A percentile compares a stretch with the other conserved stretches of the same genome.
These are phyloP conservation scores for Auricularia auricula-judae DNA, from an alignment of 768 basidiomycete genomes.

Conservation along the genomic window DNA sequence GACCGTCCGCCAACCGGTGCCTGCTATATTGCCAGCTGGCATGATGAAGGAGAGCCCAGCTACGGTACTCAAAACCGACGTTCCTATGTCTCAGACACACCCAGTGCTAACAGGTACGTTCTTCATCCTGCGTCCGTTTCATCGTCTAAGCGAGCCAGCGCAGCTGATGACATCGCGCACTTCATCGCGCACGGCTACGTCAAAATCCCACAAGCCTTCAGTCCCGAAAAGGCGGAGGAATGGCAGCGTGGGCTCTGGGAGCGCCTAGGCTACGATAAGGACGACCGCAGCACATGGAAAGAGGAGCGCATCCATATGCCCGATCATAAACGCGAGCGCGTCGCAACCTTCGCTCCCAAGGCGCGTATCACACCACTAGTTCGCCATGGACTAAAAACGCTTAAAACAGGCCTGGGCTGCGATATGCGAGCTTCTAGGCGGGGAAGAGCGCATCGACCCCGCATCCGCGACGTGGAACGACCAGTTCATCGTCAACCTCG, in stretches of 20 bases:
- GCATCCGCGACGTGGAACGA: slow-evolving; percentile 41
- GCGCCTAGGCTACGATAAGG: slow-evolving; percentile 35
- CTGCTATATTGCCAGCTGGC: too few relatives aligned
- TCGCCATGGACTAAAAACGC: background rate
- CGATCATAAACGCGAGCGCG: slow-evolving; percentile 32
- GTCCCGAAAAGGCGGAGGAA: slow-evolving; percentile 36
- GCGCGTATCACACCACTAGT: slow-evolving; percentile 15
- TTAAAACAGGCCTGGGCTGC: slow-evolving; percentile 40
- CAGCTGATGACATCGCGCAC: slow-evolving; percentile 33
- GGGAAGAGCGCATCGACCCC: slow-evolving; percentile 44
- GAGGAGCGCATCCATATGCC: slow-evolving; percentile 44
- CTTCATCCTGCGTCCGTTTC: background rate
- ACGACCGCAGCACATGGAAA: slow-evolving; percentile 45
- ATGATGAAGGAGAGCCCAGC: too few relatives aligned
- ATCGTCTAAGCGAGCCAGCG: too few relatives aligned
- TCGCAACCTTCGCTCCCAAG: slow-evolving; percentile 43
- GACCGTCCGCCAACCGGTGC: too few relatives aligned
- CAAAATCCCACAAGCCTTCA: slow-evolving; percentile 41
- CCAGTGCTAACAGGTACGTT: too few relatives aligned
- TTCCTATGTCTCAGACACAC: too few relatives aligned
- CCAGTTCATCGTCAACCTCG: slow-evolving; percentile 54
- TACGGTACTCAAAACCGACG: too few relatives aligned
- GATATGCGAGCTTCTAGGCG: slow-evolving; percentile 43
- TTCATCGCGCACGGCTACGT: slow-evolving; percentile 48
- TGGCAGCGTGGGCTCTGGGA: slow-evolving; percentile 42